Conservation (phyloP, 805 yeast genomes). For the Diddensiella transvaalensis region DNA sequence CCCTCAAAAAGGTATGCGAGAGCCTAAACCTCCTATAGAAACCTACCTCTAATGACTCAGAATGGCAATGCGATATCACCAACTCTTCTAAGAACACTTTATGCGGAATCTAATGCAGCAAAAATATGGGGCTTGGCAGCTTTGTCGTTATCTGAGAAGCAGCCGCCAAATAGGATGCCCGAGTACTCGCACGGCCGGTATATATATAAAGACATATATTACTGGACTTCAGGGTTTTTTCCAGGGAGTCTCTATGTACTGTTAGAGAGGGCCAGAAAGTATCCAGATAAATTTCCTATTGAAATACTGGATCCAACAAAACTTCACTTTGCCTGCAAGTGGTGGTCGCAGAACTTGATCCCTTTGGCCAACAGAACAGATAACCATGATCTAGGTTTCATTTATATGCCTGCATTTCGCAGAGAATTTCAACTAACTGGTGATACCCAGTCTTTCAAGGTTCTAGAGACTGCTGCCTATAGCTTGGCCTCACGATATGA, state of each 20-base stretch:
- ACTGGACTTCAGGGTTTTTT: no score
- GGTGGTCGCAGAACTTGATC: conserved; percentile 13
- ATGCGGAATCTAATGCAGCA: no score
- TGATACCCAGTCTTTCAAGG: conserved; percentile 21
- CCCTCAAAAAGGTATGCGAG: no score
- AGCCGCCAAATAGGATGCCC: no score
- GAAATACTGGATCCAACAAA: neutral
- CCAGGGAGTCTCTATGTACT: neutral
- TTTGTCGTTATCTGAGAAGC: no score
- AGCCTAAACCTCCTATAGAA: no score
- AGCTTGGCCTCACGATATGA: conserved; percentile 29
- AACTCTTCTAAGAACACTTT: no score
- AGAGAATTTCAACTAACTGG: conserved; percentile 28
- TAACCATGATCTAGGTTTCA: conserved; percentile 34
- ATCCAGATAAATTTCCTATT: neutral
- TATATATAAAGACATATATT: no score
- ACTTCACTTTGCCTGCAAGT: neutral
- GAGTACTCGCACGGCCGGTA: no score
- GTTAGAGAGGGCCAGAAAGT: conserved; percentile 1
- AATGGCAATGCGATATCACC: no score
- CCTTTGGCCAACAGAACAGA: conserved; percentile 21
- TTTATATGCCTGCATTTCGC: conserved; percentile 28
- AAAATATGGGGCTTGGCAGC: no score
- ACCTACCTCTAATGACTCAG: no score
- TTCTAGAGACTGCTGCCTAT: conserved; percentile 29